A percentile compares a stretch with the other conserved stretches of the same genome.
Conservation (phyloP, 305 asterid species). For the Euphrasia arctica region DNA sequence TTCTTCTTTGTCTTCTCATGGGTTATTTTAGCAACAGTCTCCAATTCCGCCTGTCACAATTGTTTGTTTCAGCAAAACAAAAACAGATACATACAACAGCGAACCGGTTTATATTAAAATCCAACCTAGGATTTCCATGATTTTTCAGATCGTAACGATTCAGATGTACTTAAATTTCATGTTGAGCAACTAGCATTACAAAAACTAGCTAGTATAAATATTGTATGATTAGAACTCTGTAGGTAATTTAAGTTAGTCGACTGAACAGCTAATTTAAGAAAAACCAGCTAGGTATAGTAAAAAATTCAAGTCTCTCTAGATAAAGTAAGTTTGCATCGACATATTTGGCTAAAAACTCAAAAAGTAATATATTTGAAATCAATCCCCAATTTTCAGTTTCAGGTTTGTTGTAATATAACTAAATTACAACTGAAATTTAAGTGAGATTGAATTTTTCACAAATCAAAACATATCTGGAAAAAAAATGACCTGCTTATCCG, state of each 20-base stretch:
- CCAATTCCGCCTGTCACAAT: conserved; percentile 60
- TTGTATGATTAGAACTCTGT: background rate
- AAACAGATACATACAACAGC: background rate
- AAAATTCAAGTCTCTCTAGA: background rate
- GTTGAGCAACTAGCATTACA: background rate
- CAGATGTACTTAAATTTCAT: background rate
- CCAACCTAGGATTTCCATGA: background rate
- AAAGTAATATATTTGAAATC: too few species aligned
- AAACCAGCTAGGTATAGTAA: background rate
- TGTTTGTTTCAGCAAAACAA: conserved; percentile 14
- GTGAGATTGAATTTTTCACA: background rate
- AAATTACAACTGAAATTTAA: background rate
- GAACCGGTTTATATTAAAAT: conserved; percentile 13
- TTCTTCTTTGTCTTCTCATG: conserved; percentile 69
- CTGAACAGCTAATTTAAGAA: background rate
- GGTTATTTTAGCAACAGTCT: conserved; percentile 75
- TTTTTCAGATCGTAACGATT: background rate
- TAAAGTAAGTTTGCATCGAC: background rate
- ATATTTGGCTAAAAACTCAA: background rate
- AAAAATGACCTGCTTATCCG: conserved; percentile 57
- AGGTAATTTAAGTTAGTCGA: background rate
- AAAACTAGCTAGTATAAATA: conserved; percentile 2
- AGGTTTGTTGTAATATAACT: too few species aligned
- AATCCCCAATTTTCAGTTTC: background rate
- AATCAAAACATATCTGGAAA: background rate